Evolutionary conservation across 2,329 filamentous ascomycete genomes (phyloP).

Genomic region (Chaetomiaceae sp.): DNA sequence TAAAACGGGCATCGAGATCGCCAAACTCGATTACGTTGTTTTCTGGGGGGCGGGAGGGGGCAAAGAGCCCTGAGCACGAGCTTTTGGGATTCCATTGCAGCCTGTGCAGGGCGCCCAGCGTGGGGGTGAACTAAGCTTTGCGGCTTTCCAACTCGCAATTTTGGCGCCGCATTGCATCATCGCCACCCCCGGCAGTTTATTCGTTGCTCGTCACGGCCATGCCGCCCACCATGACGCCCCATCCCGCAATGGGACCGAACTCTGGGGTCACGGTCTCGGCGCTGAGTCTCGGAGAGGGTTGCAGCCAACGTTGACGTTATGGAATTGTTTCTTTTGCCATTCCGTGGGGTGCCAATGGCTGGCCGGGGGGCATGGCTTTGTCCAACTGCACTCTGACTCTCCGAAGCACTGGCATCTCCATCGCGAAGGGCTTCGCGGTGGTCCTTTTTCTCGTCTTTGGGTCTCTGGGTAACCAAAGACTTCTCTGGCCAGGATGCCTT

Average conservation of each 20-base stretch:
- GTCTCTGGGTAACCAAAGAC: no score
- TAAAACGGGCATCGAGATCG: neutral
- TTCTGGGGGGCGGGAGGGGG: no score
- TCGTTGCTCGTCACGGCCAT: constrained; percentile 4
- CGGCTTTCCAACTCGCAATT: constrained; percentile 1
- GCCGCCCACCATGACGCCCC: constrained; percentile 1
- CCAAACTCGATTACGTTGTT: neutral
- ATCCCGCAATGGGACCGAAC: neutral
- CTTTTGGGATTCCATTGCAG: neutral
- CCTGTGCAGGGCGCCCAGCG: no score
- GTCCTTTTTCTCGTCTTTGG: no score
- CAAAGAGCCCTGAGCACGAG: neutral
- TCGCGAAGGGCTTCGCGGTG: no score
- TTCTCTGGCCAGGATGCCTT: neutral
- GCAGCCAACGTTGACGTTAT: neutral
- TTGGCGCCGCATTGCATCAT: constrained; percentile 22
- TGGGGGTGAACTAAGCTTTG: constrained; percentile 19
- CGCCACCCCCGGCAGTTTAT: constrained; percentile 8
- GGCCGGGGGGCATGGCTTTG: no score
- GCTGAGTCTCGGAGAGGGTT: neutral
- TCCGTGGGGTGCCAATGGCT: no score
- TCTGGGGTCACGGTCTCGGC: neutral
- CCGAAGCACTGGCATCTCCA: no score
- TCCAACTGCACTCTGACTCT: no score
- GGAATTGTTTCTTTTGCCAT: no score